Evolutionary conservation across 1,284 basidiomycete species (phyloP), one percentile per base, ranked within the genome.

Genomic region (Heterobasidion parviporum): DNA sequence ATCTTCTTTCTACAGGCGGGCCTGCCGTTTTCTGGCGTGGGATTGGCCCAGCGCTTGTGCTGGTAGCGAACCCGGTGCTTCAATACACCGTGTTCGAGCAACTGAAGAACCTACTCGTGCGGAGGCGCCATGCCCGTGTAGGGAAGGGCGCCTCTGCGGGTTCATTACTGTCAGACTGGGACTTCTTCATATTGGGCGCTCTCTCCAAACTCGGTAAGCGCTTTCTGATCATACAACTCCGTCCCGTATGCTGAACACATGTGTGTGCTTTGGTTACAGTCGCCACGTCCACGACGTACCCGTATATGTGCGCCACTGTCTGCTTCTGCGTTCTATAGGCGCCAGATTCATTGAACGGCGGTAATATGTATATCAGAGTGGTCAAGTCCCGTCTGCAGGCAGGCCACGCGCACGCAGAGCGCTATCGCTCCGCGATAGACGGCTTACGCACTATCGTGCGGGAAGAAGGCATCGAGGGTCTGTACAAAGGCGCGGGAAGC

Each of bases 41-140:
- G n/a, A 82, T 99, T 45, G 94, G 94, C 0, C 95, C 97, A 2
- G 95, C 96, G 15, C 76, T 99, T 53, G 81, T 95, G 38, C 79
- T 99, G 48, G 95, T 98, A 63, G 83, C 94, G 65, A 99, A 99
- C 71, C 97, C 97, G 8, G 91, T 99, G 38, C 78, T 99, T 44
- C 85, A 90, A 68, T 94, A 94, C 66, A 94, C 90, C 7, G 81
- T 88, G 0, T 97, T 86, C 58, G 88, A 90, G 71, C 91, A 96
- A 67, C 75, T 97, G 60, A 94, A 94, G 78, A 94, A 94, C 63
- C 64, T 80, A 49, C 65, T 92, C 57, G 72, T 90, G 52, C 76
- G 78, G 56, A 76, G 76, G 38, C 77, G 90, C 26, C 81, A 81
- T 34, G 74, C 70, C 46, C 80, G 74, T 56, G 53, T n/a, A n/a